Evolutionary conservation across 495 filamentous ascomycete genomes (phyloP).

Genomic region (Cercophora samala): DNA sequence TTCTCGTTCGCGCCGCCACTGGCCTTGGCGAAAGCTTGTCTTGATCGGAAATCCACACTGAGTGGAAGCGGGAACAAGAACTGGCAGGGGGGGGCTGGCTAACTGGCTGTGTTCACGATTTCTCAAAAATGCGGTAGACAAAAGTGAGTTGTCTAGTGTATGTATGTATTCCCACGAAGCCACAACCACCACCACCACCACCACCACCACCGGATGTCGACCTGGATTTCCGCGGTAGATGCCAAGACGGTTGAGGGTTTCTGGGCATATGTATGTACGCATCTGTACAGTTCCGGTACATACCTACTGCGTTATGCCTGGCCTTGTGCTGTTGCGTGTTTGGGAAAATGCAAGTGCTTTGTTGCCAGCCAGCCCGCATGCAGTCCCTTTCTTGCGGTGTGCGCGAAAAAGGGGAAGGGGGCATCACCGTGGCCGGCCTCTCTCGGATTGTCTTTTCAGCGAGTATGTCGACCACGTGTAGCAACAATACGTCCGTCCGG

Average conservation of each 20-base stretch:
- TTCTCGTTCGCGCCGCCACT: conserved; percentile 11
- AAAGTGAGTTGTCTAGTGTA: no score
- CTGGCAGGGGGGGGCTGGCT: background rate
- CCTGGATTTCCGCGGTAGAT: conserved; percentile 16
- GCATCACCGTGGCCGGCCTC: no score
- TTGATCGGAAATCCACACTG: background rate
- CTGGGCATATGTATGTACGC: background rate
- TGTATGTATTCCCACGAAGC: no score
- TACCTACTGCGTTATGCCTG: no score
- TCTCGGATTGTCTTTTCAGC: background rate
- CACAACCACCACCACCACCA: no score
- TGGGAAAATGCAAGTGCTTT: background rate
- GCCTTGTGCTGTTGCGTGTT: background rate
- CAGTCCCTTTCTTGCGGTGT: conserved; percentile 6
- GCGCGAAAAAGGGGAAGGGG: background rate
- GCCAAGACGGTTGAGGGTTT: background rate
- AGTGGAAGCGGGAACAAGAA: background rate
- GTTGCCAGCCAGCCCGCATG: background rate
- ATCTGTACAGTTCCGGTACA: no score
- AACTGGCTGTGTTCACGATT: no score
- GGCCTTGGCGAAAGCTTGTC: conserved; percentile 32
- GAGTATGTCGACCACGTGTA: background rate
- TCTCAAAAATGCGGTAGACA: no score
- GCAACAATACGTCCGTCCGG: background rate
- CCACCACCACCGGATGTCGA: conserved; percentile 12